Evolutionary conservation across 805 yeast species (phyloP).

Genomic region (Barnettozyma botsteinii): DNA sequence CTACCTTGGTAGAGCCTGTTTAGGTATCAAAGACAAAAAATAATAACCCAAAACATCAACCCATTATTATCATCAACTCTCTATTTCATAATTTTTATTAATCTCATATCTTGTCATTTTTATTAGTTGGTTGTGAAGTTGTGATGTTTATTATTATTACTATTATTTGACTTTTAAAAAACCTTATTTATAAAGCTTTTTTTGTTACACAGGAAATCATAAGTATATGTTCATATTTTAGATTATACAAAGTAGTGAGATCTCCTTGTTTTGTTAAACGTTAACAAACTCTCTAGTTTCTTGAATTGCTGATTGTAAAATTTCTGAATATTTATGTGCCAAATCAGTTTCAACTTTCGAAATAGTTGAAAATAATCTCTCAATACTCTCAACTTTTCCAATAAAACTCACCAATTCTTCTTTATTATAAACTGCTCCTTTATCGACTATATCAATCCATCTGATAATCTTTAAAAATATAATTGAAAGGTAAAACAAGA

Average conservation of each 20-base stretch:
- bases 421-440: constrained; percentile 13
- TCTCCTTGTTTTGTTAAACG: background rate
- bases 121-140: background rate
- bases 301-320: constrained; percentile 11
- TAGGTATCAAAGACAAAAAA: constrained; percentile 52
- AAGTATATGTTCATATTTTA: constrained; percentile 4
- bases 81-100: background rate
- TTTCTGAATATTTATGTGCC: constrained; percentile 17
- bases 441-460: constrained; percentile 21
- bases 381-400: constrained; percentile 17
- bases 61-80: background rate
- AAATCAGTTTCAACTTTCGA: constrained; percentile 17
- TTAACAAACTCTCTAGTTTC: constrained; percentile 8
- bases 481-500: constrained; percentile 20
- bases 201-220: background rate
- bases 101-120: background rate
- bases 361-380: constrained; percentile 14
- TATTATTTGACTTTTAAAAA: background rate
- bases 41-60: background rate
- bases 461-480: constrained; percentile 20
- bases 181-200: constrained; percentile 4
- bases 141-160: no score
- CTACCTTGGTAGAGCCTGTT: constrained; percentile 58
- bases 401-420: constrained; percentile 17
- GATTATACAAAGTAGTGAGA: background rate